Base-by-base conservation (phyloP, 352 stramenopile genomes). In the Globisporangium canariense region DNA sequence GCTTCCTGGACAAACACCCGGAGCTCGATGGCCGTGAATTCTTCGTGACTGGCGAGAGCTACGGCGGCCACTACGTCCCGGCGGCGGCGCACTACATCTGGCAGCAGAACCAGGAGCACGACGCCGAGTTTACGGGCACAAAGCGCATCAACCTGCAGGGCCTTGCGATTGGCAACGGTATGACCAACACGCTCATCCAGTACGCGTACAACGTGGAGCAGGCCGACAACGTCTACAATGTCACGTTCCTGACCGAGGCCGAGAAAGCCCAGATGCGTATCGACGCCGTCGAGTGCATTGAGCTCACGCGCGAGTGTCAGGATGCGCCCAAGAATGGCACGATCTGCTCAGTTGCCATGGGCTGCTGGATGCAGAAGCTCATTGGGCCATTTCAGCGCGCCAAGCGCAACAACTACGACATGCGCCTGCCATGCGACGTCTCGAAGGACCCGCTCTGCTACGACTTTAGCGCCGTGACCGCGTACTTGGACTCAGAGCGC, bases 381-480 rank as follows among this genome's bases (percentile, higher is more conserved):
- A 70, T 89, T 14, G 20, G 8, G 9, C 80, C 79, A 10, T 83
- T 88, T 52, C 49, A 20, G 8, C 43, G 32, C 4, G 68, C 66
- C 1, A 74, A 68, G 20, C 70, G 73, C 20, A 90, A 78, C 56
- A 64, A 66, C 30, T 91, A 91, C 74, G 83, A 93, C 62, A 81
- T 93, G 20, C 78, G 81, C 14, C 56, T 69, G 59, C 50, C 58
- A 32, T 77, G 69, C 59, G 14, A 58, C 68, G 22, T 25, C 22
- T 25, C 0, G 18, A 60, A 16, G 59, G 62, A 25, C 22, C 22
- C 32, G 65, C 68, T 53, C 59, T 86, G 55, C 50, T 62, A 76
- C 20, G 68, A 83, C 16, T 86, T 0, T 60, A 78, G 30, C 22
- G 22, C 22, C 22, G 22, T 25, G 22, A 25, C 22, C 22, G 47